Evolutionary conservation across 257 asterid species (phyloP).

Genomic region (Solanum dulcamara): DNA sequence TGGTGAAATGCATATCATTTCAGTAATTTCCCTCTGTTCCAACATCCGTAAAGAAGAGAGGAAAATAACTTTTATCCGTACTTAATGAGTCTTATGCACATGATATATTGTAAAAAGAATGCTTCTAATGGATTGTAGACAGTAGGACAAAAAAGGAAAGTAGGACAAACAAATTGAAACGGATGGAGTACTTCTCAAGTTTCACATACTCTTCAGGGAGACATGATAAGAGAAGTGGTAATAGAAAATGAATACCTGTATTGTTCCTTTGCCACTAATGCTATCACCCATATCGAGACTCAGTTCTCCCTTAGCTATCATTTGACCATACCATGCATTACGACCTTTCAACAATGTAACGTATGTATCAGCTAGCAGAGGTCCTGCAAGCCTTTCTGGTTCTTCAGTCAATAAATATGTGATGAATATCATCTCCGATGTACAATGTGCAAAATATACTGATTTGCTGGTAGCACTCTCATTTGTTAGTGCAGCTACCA

Average conservation of each 20-base stretch:
- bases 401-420: constrained; percentile 76
- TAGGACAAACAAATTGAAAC: neutral
- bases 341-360: constrained; percentile 88
- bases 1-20: neutral
- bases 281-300: constrained; percentile 84
- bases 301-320: constrained; percentile 74
- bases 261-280: constrained; percentile 89
- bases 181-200: neutral
- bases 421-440: constrained; percentile 87
- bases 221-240: neutral
- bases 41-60: neutral
- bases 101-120: neutral
- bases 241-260: constrained; percentile 46
- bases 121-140: neutral
- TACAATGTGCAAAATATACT: constrained; percentile 87
- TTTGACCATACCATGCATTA: constrained; percentile 86
- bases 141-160: neutral
- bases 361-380: constrained; percentile 80
- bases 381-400: constrained; percentile 92
- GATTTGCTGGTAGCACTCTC: constrained; percentile 94
- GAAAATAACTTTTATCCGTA: neutral
- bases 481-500: constrained; percentile 86
- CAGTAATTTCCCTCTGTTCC: neutral
- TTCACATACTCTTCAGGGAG: neutral
- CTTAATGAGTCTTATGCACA: neutral